These are phyloP conservation scores for Cryptococcus deneoformans DNA, from an alignment of 1,284 basidiomycete genomes.

Conservation along the genomic window DNA sequence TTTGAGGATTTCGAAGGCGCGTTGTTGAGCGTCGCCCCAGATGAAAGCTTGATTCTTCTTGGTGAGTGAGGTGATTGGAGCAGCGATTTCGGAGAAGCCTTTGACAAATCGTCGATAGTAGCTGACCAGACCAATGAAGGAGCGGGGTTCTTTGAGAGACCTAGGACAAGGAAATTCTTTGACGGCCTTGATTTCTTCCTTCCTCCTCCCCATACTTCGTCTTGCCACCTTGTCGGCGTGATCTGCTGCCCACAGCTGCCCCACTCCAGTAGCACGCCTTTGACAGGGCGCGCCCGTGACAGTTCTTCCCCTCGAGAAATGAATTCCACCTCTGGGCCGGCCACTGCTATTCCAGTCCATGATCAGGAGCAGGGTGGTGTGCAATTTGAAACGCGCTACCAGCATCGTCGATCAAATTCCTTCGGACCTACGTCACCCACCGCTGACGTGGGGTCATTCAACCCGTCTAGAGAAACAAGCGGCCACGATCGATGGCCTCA, in stretches of 20 bases:
- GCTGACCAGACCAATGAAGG: slow-evolving; percentile 50
- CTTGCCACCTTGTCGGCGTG: too few relatives aligned
- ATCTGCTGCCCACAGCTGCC: too few relatives aligned
- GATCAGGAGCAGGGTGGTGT: slow-evolving; percentile 1
- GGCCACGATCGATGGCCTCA: background rate
- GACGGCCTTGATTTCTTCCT: too few relatives aligned
- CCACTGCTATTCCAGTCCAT: slow-evolving; percentile 7
- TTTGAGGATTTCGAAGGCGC: slow-evolving; percentile 43
- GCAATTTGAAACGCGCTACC: background rate
- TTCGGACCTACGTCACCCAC: background rate
- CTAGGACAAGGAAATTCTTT: too few relatives aligned
- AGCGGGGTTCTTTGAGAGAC: slow-evolving; percentile 33
- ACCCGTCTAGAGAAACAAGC: too few relatives aligned
- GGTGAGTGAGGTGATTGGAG: slow-evolving; percentile 35
- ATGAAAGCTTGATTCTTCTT: slow-evolving; percentile 2
- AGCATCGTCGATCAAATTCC: background rate
- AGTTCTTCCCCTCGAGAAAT: background rate
- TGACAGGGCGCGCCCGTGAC: background rate
- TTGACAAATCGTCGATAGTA: slow-evolving; percentile 53
- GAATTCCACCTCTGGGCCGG: background rate
- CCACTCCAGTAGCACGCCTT: too few relatives aligned
- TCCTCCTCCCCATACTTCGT: too few relatives aligned
- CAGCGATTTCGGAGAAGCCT: slow-evolving; percentile 43
- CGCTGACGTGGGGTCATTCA: too few relatives aligned
- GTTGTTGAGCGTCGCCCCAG: slow-evolving; percentile 14